phyloP scores from a whole-genome alignment of 2,329 filamentous ascomycete species.

The Sordariomycetes sp. region DNA sequence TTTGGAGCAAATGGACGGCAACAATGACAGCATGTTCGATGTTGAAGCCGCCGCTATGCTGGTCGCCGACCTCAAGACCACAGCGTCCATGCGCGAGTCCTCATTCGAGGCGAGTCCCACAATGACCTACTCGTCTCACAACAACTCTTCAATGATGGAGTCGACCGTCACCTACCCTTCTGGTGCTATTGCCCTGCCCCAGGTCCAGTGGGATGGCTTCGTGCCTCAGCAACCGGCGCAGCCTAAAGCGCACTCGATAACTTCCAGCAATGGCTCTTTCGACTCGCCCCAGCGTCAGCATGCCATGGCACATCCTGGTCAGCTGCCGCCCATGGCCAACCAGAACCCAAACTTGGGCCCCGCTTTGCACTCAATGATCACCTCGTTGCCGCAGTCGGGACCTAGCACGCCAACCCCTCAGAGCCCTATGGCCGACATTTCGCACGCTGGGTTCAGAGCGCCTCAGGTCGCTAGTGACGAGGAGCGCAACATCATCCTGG shows the following conservation, averaged over 20 bases:
- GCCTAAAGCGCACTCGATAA: constrained; percentile 66
- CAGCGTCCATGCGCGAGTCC: constrained; percentile 54
- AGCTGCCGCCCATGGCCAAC: constrained; percentile 62
- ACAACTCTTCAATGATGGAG: constrained; percentile 66
- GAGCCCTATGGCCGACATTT: constrained; percentile 60
- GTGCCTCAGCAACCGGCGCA: constrained; percentile 62
- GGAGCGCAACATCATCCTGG: constrained; percentile 74
- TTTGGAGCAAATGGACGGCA: constrained; percentile 86
- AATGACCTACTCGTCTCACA: constrained; percentile 65
- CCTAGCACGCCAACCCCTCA: constrained; percentile 64
- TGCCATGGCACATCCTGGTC: constrained; percentile 46
- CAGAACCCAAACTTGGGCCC: constrained; percentile 53
- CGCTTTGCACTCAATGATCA: constrained; percentile 62
- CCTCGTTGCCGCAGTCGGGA: constrained; percentile 59
- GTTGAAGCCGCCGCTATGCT: constrained; percentile 97
- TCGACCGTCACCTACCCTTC: constrained; percentile 68
- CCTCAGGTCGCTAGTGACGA: constrained; percentile 80
- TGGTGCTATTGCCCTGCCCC: constrained; percentile 71
- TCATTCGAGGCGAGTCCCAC: constrained; percentile 48
- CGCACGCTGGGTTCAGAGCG: constrained; percentile 57
- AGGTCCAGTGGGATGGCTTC: constrained; percentile 88
- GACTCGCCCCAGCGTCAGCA: constrained; percentile 58
- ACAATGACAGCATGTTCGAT: constrained; percentile 84
- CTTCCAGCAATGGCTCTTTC: constrained; percentile 56
- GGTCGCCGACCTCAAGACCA: constrained; percentile 93